phyloP scores from a whole-genome alignment of 768 basidiomycete genomes.

The Scleroderma citrinum region DNA sequence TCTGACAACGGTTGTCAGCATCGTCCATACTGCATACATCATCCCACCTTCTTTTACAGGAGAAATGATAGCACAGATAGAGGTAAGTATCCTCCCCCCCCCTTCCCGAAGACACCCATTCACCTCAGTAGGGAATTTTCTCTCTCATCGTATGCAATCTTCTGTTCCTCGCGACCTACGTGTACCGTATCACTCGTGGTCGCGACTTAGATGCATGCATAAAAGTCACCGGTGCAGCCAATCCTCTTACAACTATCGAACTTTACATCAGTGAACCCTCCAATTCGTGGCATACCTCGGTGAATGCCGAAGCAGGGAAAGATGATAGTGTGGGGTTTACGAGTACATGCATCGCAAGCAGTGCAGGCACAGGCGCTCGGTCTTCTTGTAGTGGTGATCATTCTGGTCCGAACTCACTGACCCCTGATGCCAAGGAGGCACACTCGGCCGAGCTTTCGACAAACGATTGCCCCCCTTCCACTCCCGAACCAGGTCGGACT shows the following conservation, averaged over 20 bases:
- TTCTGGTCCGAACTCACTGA: background rate
- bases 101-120: background rate
- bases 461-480: no score
- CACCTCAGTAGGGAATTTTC: slow-evolving; percentile 25
- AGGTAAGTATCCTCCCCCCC: slow-evolving; percentile 30
- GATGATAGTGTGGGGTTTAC: background rate
- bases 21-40: slow-evolving; percentile 38
- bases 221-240: slow-evolving; percentile 2
- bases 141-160: slow-evolving; percentile 39
- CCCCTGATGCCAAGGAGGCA: background rate
- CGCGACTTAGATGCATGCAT: slow-evolving; percentile 6
- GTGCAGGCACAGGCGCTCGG: background rate
- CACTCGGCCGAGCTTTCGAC: no score
- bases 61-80: slow-evolving; percentile 34
- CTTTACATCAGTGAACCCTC: background rate
- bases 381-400: background rate
- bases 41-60: slow-evolving; percentile 24
- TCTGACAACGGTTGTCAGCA: slow-evolving; percentile 39
- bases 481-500: no score
- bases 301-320: no score
- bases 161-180: slow-evolving; percentile 32
- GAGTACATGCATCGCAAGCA: background rate
- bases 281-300: background rate
- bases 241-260: slow-evolving; percentile 22
- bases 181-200: slow-evolving; percentile 19